A percentile compares a stretch with the other conserved stretches of the same genome.
Evolutionary conservation across 352 stramenopile species (phyloP).

Genomic region (Pseudoperonospora humuli): DNA sequence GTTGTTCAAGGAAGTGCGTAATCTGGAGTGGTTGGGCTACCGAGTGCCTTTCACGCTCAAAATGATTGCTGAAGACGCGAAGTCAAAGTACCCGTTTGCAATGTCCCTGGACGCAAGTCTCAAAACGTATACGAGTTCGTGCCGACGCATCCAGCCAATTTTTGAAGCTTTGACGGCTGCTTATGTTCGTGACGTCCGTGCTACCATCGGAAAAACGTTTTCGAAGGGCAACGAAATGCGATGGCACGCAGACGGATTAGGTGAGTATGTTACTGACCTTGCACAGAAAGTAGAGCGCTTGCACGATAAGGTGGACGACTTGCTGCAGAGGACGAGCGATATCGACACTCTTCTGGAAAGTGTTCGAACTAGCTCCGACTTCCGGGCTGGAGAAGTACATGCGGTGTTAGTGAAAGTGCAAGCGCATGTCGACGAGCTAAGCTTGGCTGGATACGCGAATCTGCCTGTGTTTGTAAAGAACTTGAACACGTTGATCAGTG

Average conservation of each 20-base stretch:
- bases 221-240: constrained; percentile 84
- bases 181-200: constrained; percentile 77
- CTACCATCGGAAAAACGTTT: constrained; percentile 85
- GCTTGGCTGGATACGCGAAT: constrained; percentile 91
- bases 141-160: constrained; percentile 71
- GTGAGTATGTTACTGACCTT: constrained; percentile 83
- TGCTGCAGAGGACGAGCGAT: constrained; percentile 89
- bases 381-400: constrained; percentile 38
- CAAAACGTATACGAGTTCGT: constrained; percentile 87
- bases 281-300: constrained; percentile 92
- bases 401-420: constrained; percentile 85
- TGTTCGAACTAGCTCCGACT: constrained; percentile 54
- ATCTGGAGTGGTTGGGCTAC: constrained; percentile 98
- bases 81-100: constrained; percentile 94
- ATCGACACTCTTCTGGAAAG: constrained; percentile 88
- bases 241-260: constrained; percentile 82
- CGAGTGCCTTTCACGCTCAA: constrained; percentile 92
- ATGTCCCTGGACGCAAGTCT: constrained; percentile 96
- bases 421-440: constrained; percentile 91
- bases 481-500: constrained; percentile 83
- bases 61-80: constrained; percentile 95
- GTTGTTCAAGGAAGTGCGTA: constrained; percentile 98
- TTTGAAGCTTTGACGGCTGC: constrained; percentile 69
- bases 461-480: constrained; percentile 89
- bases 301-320: constrained; percentile 97